phyloP scores from a whole-genome alignment of 2,329 filamentous ascomycete species.

The Colletotrichum euphorbiae region DNA sequence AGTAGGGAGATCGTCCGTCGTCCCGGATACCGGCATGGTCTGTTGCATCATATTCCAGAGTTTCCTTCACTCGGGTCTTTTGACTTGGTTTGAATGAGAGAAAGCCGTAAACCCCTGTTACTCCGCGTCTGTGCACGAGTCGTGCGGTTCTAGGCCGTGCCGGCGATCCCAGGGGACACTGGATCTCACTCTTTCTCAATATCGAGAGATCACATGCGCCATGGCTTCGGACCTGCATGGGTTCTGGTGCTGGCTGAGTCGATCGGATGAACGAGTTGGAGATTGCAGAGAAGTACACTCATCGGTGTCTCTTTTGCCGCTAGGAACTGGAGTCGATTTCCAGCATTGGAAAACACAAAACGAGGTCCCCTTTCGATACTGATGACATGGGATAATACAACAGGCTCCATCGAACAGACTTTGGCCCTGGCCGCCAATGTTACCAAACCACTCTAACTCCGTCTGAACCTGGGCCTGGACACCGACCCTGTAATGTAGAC shows the following conservation, averaged over 20 bases:
- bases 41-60: background rate
- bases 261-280: constrained; percentile 23
- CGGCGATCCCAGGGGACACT: background rate
- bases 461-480: no score
- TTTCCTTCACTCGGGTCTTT: no score
- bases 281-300: background rate
- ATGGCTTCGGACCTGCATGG: constrained; percentile 5
- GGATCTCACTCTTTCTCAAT: background rate
- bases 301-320: background rate
- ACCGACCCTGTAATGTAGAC: background rate
- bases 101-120: background rate
- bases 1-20: background rate
- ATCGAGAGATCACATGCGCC: constrained; percentile 10
- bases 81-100: no score
- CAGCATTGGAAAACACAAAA: background rate
- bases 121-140: background rate
- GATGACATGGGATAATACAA: background rate
- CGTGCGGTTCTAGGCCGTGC: background rate
- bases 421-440: constrained; percentile 11
- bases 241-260: background rate
- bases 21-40: background rate
- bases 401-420: constrained; percentile 23
- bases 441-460: background rate
- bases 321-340: background rate
- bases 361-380: background rate